phyloP scores from a whole-genome alignment of 495 filamentous ascomycete species.

The Paragyromitra xinjiangensis region DNA sequence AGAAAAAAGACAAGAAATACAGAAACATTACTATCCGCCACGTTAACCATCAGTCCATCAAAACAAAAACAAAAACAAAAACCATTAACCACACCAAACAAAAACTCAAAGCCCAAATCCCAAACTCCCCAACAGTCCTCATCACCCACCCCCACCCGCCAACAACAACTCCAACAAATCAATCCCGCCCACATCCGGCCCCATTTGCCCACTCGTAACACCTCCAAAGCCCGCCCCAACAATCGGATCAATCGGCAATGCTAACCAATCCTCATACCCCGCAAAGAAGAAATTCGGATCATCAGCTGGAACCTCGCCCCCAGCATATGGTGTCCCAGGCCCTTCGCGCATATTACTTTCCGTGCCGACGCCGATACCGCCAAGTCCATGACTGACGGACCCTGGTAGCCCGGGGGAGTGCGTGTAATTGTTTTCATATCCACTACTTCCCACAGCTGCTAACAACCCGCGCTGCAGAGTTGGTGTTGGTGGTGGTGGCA shows the following conservation, averaged over 20 bases:
- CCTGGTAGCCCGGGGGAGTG: not conserved
- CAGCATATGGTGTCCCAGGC: slow-evolving; percentile 20
- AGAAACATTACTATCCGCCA: not conserved
- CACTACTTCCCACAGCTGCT: not conserved
- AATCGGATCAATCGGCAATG: slow-evolving; percentile 56
- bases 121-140: not conserved
- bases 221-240: slow-evolving; percentile 49
- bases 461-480: not conserved
- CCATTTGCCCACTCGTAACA: slow-evolving; percentile 54
- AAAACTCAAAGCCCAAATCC: not conserved
- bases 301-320: slow-evolving; percentile 32
- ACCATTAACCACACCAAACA: not conserved
- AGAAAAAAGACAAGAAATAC: not conserved
- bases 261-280: slow-evolving; percentile 56
- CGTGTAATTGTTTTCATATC: slow-evolving; percentile 25
- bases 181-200: slow-evolving; percentile 51
- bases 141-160: slow-evolving; percentile 13
- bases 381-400: not conserved
- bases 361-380: not conserved
- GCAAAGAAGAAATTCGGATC: slow-evolving; percentile 46
- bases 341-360: not conserved
- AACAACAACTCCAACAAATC: slow-evolving; percentile 53
- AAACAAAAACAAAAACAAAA: not conserved
- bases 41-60: not conserved
- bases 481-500: slow-evolving; percentile 46